Percentiles rank a stretch among this genome's conserved stretches.
Evolutionary conservation across 2,329 filamentous ascomycete species (phyloP).

Genomic region (Byssochlamys sp.): DNA sequence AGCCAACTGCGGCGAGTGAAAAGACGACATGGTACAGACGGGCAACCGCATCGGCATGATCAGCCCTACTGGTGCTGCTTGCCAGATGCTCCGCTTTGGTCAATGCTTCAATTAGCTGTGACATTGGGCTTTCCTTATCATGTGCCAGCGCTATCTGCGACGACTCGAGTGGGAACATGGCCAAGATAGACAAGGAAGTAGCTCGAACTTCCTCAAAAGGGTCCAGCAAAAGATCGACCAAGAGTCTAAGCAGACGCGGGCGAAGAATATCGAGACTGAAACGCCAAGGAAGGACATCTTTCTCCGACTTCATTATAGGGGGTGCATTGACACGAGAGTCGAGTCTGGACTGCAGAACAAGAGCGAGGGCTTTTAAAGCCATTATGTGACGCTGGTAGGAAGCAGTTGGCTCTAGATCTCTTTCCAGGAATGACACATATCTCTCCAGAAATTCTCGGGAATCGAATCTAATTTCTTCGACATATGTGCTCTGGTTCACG

Average conservation of each 20-base stretch:
- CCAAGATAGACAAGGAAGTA: conserved; percentile 39
- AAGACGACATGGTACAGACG: conserved; percentile 64
- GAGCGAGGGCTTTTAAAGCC: conserved; percentile 59
- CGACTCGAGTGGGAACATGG: conserved; percentile 24
- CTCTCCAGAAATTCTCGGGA: conserved; percentile 54
- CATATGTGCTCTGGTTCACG: conserved; percentile 9
- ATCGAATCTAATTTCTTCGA: conserved; percentile 44
- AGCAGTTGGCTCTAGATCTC: conserved; percentile 66
- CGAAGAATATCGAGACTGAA: conserved; percentile 38
- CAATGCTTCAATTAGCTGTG: conserved; percentile 23
- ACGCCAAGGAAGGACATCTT: conserved; percentile 42
- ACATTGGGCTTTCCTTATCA: conserved; percentile 10
- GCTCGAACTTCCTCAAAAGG: conserved; percentile 85
- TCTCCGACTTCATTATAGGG: conserved; percentile 39
- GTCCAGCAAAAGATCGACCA: conserved; percentile 74
- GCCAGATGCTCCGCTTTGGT: conserved; percentile 28
- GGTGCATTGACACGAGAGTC: conserved; percentile 39
- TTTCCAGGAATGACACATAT: conserved; percentile 62
- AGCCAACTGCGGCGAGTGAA: conserved; percentile 40
- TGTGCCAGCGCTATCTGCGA: conserved; percentile 11
- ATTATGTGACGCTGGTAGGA: conserved; percentile 87
- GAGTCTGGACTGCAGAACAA: conserved; percentile 61
- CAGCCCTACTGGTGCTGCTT: conserved; percentile 63
- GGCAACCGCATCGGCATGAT: conserved; percentile 85
- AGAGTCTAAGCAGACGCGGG: conserved; percentile 37